These are phyloP conservation scores for Ulota crispa DNA, from an alignment of 225 moss, liverwort and hornwort genomes.

Conservation along the genomic window DNA sequence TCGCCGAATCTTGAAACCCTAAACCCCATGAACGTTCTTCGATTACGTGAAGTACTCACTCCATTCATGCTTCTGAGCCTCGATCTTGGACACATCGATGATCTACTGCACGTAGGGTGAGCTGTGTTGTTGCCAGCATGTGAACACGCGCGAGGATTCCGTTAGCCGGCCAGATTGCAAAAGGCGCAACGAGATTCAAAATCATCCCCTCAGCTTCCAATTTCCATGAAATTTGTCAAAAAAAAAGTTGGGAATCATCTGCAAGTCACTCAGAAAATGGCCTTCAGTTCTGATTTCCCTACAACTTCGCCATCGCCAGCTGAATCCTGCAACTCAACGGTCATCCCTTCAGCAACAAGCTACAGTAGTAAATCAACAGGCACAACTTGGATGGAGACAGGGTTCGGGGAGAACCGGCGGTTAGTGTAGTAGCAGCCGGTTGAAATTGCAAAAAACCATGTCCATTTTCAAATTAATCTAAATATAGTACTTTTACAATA, in stretches of 20 bases:
- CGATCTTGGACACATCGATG: neutral
- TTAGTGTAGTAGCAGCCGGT: too few species aligned
- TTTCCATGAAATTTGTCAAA: neutral
- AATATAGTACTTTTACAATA: too few species aligned
- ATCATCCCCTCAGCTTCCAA: neutral
- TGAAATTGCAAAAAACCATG: too few species aligned
- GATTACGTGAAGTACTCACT: neutral
- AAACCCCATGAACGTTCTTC: neutral
- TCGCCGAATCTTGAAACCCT: neutral
- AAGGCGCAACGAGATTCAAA: conserved; percentile 8
- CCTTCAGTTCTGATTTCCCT: neutral
- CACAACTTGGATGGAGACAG: neutral
- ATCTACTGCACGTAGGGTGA: neutral
- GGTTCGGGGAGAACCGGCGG: too few species aligned
- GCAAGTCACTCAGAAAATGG: neutral
- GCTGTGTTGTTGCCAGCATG: neutral
- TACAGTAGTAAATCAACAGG: too few species aligned
- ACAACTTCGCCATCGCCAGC: neutral
- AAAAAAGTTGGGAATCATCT: neutral
- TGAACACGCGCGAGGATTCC: neutral
- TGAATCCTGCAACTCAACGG: neutral
- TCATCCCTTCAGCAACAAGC: neutral
- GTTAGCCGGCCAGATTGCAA: conserved; percentile 14
- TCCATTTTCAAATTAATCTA: too few species aligned
- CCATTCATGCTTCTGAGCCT: neutral